Base-by-base conservation (phyloP, 177 flowering plant genomes). In the Vitis hybrid region DNA sequence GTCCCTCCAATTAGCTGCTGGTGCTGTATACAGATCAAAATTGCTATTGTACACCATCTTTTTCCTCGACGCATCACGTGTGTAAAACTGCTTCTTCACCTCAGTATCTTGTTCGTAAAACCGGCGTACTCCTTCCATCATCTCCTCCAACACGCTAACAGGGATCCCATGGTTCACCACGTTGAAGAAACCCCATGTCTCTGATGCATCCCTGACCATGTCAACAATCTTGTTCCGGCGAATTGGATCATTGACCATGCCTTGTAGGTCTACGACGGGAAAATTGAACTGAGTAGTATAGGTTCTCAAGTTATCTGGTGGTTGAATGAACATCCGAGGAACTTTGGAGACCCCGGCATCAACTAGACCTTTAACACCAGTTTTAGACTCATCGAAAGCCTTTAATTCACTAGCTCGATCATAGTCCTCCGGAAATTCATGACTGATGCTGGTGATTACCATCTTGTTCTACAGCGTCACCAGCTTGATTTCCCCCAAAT, bases 341-440 rank as follows among this genome's bases (percentile, higher is more conserved):
- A 78, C 35, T 49, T 68, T 21, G 0, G 70, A 17, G 14, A 78
- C 11, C 6, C 78, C 75, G 1, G 75, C 66, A 56, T 78, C 78
- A 1, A 78, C 81, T 4, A 78, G 75, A 9, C 78, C 81, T 46
- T 74, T 78, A 4, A 78, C 81, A 8, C 81, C 78, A 6, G 72
- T 70, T 57, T 78, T 78, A 2, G 76, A 63, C 3, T 74, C 73
- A 27, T 77, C 80, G 18, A 76, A 76, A 18, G 65, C 79, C 18
- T 35, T 35, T 35, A 35, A 35, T 35, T 6, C 7, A 6, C 41
- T 35, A 4, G 41, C 41, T 35, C 41, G 41, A 35, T 35, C 41
- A 35, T 35, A 35, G 5, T 4, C 41, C 41, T 35, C 7, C 41
- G 41, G 0, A 24, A 35, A 35, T 35, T 35, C 41, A 35, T 35